Percentiles rank a stretch among this genome's conserved stretches.
Conservation (phyloP, 306 rosid species). For the Leucaena leucocephala region DNA sequence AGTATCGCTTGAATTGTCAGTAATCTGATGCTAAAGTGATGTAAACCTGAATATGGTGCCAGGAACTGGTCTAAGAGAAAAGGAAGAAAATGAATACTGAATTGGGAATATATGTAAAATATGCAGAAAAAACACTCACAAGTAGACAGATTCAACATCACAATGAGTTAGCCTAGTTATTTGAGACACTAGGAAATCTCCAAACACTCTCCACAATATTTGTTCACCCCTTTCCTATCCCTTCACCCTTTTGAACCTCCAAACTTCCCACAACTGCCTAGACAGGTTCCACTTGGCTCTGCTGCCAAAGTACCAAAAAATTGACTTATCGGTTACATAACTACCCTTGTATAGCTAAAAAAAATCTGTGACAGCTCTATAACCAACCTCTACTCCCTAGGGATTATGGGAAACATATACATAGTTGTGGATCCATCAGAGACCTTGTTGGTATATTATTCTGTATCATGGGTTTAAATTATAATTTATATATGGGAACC, state of each 20-base stretch:
- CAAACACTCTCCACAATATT: not conserved
- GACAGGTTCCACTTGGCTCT: not conserved
- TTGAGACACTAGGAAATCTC: not conserved
- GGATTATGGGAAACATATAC: not conserved
- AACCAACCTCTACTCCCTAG: not conserved
- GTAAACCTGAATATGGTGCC: not conserved
- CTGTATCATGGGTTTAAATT: not conserved
- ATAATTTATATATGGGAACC: not conserved
- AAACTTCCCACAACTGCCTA: not conserved
- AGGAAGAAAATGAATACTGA: not conserved
- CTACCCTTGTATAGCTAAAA: not conserved
- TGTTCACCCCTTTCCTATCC: not conserved
- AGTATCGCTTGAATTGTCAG: not conserved
- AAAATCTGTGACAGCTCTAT: not conserved
- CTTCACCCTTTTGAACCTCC: not conserved
- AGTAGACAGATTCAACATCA: not conserved
- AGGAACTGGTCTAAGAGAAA: not conserved
- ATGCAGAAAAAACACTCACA: not conserved
- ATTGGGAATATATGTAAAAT: not conserved
- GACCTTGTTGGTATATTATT: conserved; percentile 22
- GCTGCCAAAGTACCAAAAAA: not conserved
- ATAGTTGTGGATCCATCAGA: not conserved
- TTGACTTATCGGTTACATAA: not conserved
- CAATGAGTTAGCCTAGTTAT: not conserved
- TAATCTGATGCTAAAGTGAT: not conserved